A percentile compares a stretch with the other conserved stretches of the same genome.
Evolutionary conservation across 495 filamentous ascomycete species (phyloP).

Genomic region (Penicillium mononematosum): DNA sequence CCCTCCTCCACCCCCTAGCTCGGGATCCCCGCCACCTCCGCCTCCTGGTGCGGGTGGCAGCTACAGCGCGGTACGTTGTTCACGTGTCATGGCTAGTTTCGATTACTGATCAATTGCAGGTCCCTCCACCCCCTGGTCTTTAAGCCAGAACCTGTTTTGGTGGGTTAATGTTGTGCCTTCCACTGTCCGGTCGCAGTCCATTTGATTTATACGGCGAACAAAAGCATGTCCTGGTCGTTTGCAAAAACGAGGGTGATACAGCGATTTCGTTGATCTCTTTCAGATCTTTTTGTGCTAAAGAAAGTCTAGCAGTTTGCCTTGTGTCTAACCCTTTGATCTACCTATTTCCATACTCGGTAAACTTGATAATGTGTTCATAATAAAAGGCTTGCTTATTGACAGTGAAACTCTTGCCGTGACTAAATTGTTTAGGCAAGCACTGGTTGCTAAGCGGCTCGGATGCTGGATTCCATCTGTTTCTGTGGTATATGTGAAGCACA

Average conservation of each 20-base stretch:
- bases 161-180: background rate
- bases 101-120: slow-evolving; percentile 26
- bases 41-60: slow-evolving; percentile 53
- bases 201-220: background rate
- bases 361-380: slow-evolving; percentile 6
- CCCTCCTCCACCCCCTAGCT: slow-evolving; percentile 60
- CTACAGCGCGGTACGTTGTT: slow-evolving; percentile 62
- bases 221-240: slow-evolving; percentile 5
- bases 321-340: slow-evolving; percentile 2
- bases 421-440: background rate
- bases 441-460: background rate
- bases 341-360: slow-evolving; percentile 2
- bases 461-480: background rate
- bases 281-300: slow-evolving; percentile 3
- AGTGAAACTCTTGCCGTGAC: background rate
- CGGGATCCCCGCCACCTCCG: slow-evolving; percentile 66
- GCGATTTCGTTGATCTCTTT: slow-evolving; percentile 2
- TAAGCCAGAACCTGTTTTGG: slow-evolving; percentile 18
- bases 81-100: background rate
- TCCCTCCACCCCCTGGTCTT: slow-evolving; percentile 54
- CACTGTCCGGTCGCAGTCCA: background rate
- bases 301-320: slow-evolving; percentile 5
- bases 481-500: background rate
- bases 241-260: slow-evolving; percentile 3
- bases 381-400: slow-evolving; percentile 3